Conservation (phyloP, 2,329 filamentous ascomycete species). For the Sporothrix brunneoviolacea region DNA sequence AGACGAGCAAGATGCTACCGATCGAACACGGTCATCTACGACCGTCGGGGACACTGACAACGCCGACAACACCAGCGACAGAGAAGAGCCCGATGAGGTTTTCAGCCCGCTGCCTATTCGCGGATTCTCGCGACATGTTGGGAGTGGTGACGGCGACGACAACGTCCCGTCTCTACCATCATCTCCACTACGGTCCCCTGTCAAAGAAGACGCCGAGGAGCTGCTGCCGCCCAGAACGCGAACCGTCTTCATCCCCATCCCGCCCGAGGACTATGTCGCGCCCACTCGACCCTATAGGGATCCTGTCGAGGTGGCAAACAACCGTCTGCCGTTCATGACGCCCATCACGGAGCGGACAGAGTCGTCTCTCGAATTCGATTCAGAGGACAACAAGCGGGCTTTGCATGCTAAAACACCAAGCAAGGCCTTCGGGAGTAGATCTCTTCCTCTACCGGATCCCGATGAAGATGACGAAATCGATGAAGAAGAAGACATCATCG, state of each 20-base stretch:
- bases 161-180: background rate
- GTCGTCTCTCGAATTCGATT: slow-evolving; percentile 66
- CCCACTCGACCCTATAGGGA: slow-evolving; percentile 76
- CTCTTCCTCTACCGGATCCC: slow-evolving; percentile 19
- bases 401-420: slow-evolving; percentile 71
- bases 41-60: background rate
- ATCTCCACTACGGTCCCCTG: slow-evolving; percentile 8
- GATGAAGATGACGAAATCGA: slow-evolving; percentile 21
- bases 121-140: background rate
- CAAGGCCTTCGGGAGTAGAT: slow-evolving; percentile 37
- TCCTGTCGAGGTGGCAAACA: slow-evolving; percentile 73
- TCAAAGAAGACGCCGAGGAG: slow-evolving; percentile 30
- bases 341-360: slow-evolving; percentile 96
- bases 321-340: slow-evolving; percentile 94
- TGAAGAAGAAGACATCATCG: slow-evolving; percentile 30
- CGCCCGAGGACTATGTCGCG: slow-evolving; percentile 79
- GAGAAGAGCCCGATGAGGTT: slow-evolving; percentile 25
- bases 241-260: slow-evolving; percentile 66
- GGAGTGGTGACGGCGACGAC: background rate
- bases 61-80: background rate
- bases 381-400: slow-evolving; percentile 49
- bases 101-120: slow-evolving; percentile 15
- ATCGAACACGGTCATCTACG: background rate
- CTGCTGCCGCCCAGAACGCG: slow-evolving; percentile 44
- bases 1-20: slow-evolving; percentile 26